Base-by-base conservation (phyloP, 2,329 filamentous ascomycete genomes). In the Talaromyces pinophilus region DNA sequence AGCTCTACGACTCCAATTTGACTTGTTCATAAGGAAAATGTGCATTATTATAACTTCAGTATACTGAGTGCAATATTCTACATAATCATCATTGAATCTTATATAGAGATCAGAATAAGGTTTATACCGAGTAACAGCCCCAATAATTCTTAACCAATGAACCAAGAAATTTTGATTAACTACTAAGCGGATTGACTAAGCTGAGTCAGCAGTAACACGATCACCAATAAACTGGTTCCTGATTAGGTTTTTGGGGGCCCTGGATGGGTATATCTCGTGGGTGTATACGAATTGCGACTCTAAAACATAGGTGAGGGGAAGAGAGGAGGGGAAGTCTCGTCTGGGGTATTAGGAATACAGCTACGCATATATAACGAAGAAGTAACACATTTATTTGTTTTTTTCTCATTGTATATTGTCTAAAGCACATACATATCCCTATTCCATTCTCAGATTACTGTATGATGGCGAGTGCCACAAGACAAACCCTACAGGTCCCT, bases 401-500 rank as follows among this genome's bases (percentile, higher is more conserved):
- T 52, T 17, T n/a, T 5, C 25, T 33, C 50, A 8, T 8, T n/a
- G 3, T 17, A 17, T 17, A 2, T 54, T n/a, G 15, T 11, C 4
- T 3, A n/a, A n/a, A 54, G 7, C 7, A 17, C 6, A 17, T 30
- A 52, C 22, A 30, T 30, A 30, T 59, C 15, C 33, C 17, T 44
- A 11, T 63, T 44, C 50, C 25, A 15, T n/a, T 42, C 11, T 3
- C 2, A 63, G 15, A 10, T 46, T 5, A 5, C n/a, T 22, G 11
- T 28, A 55, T 28, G 17, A 65, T 59, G 57, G 57, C 57, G n/a
- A 25, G 57, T 46, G 40, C 13, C 30, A 19, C 13, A 48, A 55
- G 62, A 64, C 55, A 71, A 66, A 73, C 75, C 11, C 70, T 82
- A 50, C 67, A 72, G 4, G 81, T 83, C 33, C 76, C 81, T 54